Conservation (phyloP, 1,284 basidiomycete genomes). For the Grifola frondosa region DNA sequence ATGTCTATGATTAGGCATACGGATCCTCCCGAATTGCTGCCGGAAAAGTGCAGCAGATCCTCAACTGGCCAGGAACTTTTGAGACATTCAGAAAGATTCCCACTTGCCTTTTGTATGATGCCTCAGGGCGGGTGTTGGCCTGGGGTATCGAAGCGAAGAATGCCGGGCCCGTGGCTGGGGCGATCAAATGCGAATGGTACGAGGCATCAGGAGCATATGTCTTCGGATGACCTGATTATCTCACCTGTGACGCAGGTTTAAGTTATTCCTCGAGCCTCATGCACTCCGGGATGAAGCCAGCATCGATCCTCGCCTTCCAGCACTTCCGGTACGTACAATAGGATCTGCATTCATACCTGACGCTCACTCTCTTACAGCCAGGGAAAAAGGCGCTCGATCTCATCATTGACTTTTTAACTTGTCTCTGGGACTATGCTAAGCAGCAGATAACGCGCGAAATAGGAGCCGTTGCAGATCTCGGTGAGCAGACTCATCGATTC, state of each 20-base stretch:
- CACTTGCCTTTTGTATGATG: conserved; percentile 75
- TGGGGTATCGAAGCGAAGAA: conserved; percentile 85
- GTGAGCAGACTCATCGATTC: conserved; percentile 40
- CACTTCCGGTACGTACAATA: conserved; percentile 58
- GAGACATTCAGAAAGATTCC: conserved; percentile 82
- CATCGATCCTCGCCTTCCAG: conserved; percentile 73
- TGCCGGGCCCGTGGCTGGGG: conserved; percentile 62
- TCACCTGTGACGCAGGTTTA: conserved; percentile 52
- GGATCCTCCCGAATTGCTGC: conserved; percentile 79
- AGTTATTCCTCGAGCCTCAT: conserved; percentile 77
- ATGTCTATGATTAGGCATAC: conserved; percentile 52
- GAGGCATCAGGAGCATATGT: no score
- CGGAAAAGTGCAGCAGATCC: conserved; percentile 73
- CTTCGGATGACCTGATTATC: neutral
- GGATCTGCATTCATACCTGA: conserved; percentile 4
- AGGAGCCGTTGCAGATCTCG: conserved; percentile 76
- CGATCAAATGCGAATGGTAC: conserved; percentile 69
- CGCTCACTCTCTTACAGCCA: conserved; percentile 41
- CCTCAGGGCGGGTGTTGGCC: conserved; percentile 63
- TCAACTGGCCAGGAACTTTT: conserved; percentile 75
- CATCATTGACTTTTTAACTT: conserved; percentile 76
- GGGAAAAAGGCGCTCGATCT: conserved; percentile 74
- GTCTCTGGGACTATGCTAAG: conserved; percentile 82
- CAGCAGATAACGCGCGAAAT: conserved; percentile 82
- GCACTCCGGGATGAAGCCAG: conserved; percentile 66